Evolutionary conservation across 192 early-diverging fungal genomes (phyloP), one percentile per base, ranked within the genome.

Genomic region (Funneliformis mosseae): DNA sequence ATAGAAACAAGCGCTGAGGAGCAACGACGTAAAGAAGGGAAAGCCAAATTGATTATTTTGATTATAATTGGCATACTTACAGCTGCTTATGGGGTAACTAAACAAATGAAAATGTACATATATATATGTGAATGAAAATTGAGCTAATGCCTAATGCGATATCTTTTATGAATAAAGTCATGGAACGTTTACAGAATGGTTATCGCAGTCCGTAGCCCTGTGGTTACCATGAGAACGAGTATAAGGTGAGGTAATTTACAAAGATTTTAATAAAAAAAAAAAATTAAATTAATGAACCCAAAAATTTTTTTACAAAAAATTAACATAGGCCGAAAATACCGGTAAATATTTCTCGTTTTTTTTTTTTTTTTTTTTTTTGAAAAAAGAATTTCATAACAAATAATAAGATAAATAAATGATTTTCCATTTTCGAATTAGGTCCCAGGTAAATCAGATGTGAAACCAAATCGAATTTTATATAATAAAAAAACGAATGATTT

Each of bases 101-200:
- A 4, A 9, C 43, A 18, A 18, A 55, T 21, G 18, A 21, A 2
- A 33, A 33, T 55, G 7, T 50, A 0, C 3, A 2, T 50, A 7
- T 16, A 7, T 5, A 21, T 18, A 55, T 14, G 16, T n/a, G n/a
- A n/a, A n/a, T n/a, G 2, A 55, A 55, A 55, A 55, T 14, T 55
- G 50, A 55, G 16, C 50, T 18, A 55, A 55, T 21, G 5, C 16
- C 0, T 7, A 55, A 14, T 21, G 50, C 16, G 6, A 55, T 21
- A 3, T 7, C 14, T 55, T 3, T 5, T 55, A 21, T 18, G 50
- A 55, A 55, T 55, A 55, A 45, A 55, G 50, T 21, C 43, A 14
- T 79, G 77, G 77, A 79, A 79, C 48, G 18, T 79, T 46, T 79
- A 43, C n/a, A 33, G 77, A 27, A 55, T 79, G 77, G 27, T 59